Conservation (phyloP, 2,329 filamentous ascomycete species). For the Niveomyces coronatus region DNA sequence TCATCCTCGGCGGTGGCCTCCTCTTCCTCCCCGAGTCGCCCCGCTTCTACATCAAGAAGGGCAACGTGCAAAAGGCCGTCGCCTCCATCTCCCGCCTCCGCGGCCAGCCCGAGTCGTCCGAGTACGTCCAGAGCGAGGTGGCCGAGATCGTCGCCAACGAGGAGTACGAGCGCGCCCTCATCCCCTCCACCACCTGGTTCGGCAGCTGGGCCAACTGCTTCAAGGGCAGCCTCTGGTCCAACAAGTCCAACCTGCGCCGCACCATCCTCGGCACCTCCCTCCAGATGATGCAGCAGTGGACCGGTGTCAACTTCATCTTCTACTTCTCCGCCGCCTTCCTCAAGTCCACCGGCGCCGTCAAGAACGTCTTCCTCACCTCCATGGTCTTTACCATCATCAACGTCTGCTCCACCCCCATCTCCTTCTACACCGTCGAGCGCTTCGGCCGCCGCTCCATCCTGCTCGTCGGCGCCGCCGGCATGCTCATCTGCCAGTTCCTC, state of each 20-base stretch:
- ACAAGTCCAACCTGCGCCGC: constrained; percentile 58
- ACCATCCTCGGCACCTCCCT: constrained; percentile 62
- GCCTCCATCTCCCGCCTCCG: constrained; percentile 56
- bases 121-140: constrained; percentile 68
- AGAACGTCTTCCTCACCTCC: constrained; percentile 71
- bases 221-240: constrained; percentile 49
- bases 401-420: constrained; percentile 73
- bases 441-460: constrained; percentile 74
- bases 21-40: constrained; percentile 75
- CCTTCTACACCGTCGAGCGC: constrained; percentile 77
- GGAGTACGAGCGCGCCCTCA: constrained; percentile 66
- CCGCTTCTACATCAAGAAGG: constrained; percentile 75
- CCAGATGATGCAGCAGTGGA: constrained; percentile 77
- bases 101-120: constrained; percentile 61
- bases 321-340: constrained; percentile 83
- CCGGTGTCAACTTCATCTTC: constrained; percentile 90
- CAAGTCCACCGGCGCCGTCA: constrained; percentile 63
- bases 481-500: constrained; percentile 81
- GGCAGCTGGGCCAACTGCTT: constrained; percentile 61
- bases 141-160: constrained; percentile 84
- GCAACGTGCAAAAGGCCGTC: constrained; percentile 55
- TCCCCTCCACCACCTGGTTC: constrained; percentile 55
- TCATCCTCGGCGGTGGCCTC: constrained; percentile 64
- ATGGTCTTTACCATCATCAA: constrained; percentile 85
- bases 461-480: constrained; percentile 67